Evolutionary conservation across 345 rosid genomes (phyloP), one percentile per base, ranked within the genome.

Genomic region (Kandelia obovata): DNA sequence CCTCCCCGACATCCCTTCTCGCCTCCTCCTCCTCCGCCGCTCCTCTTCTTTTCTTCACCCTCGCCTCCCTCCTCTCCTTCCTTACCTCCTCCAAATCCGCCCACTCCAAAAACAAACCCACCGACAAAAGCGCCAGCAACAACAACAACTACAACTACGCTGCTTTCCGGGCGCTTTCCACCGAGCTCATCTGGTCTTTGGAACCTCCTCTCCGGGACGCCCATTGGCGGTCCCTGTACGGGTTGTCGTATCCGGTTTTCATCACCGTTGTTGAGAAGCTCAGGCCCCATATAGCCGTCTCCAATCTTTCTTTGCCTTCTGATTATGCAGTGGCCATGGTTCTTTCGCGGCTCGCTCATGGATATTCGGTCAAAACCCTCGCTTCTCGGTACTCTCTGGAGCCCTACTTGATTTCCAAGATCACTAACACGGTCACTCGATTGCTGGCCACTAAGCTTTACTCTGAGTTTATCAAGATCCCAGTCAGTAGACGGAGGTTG

Each of bases 261-360:
- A 87, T 87, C 83, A 92, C 92, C 52, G 92, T 92, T 70, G 99
- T 90, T 25, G 96, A 89, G 0, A 92, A 95, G 83, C 88, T 92
- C 64, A 87, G 88, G 17, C 99, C 99, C 26, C 86, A 80, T 81
- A 90, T 95, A 47, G 69, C 97, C 26, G 96, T 96, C 25, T 92
- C 96, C 0, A 87, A 95, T 72, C 94, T 92, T 78, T 95, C 98
- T 25, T 85, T 92, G 71, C 99, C 98, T 0, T 85, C 97, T 16
- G 97, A 95, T 80, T 95, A 92, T 66, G 99, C 97, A 2, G 98
- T 92, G 23, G 94, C 98, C 15, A 86, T 92, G 92, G 98, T 92
- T 23, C 91, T 95, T 52, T 95, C 98, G 61, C 86, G 98, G 43
- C 91, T 90, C 49, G 81, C 90, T 8, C 92, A 88, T 65, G 97